Percentiles rank a stretch among this genome's conserved stretches.
Evolutionary conservation across 768 basidiomycete genomes (phyloP).

Genomic region (Lactarius psammicola): DNA sequence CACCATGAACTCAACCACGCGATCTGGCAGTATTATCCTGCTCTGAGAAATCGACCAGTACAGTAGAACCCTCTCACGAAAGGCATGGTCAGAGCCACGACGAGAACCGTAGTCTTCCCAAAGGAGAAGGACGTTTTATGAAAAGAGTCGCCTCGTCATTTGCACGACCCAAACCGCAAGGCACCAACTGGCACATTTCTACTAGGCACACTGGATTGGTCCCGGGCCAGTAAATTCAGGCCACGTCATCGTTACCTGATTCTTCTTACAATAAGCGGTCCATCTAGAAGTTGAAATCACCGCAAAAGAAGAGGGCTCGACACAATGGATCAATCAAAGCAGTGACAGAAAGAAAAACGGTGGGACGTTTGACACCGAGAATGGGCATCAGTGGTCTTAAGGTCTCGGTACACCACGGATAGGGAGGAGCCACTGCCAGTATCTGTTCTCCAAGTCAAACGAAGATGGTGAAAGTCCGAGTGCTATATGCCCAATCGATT

Average conservation of each 20-base stretch:
- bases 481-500: not conserved
- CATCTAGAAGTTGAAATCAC: not conserved
- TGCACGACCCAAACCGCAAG: not conserved
- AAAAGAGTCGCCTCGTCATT: not conserved
- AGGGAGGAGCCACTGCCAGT: not conserved
- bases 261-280: not conserved
- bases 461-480: not conserved
- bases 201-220: not conserved
- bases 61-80: not conserved
- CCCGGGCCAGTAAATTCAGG: not conserved
- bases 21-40: too few relatives aligned
- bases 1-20: too few relatives aligned
- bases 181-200: not conserved
- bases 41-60: not conserved
- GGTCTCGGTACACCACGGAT: not conserved
- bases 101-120: not conserved
- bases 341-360: too few relatives aligned
- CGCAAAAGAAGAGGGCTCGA: not conserved
- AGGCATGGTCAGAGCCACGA: not conserved
- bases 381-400: not conserved
- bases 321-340: not conserved
- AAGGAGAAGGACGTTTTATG: not conserved
- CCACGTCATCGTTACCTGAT: not conserved
- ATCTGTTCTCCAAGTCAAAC: not conserved
- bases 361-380: not conserved